These are phyloP conservation scores for Collybia nuda DNA, from an alignment of 768 basidiomycete species.

Conservation along the genomic window DNA sequence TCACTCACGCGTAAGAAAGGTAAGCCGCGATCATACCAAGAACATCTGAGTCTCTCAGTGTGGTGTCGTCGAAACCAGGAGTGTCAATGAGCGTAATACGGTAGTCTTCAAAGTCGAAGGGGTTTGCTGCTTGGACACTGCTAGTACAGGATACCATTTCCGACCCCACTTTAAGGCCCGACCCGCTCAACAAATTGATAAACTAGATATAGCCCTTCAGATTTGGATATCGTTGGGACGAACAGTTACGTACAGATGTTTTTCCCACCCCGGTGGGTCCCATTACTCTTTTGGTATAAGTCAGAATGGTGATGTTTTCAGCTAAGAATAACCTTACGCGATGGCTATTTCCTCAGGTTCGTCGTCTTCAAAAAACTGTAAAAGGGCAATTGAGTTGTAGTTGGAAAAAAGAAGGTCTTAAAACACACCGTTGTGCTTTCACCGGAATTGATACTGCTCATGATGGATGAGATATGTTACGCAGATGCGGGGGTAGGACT, in stretches of 20 bases:
- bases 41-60: slow-evolving; percentile 44
- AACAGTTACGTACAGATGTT: slow-evolving; percentile 22
- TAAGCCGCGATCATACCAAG: slow-evolving; percentile 49
- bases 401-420: not conserved
- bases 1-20: slow-evolving; percentile 30
- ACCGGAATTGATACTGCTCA: not conserved
- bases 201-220: slow-evolving; percentile 33
- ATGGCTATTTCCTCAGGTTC: slow-evolving; percentile 10
- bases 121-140: slow-evolving; percentile 38
- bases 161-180: slow-evolving; percentile 41
- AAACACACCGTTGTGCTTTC: not conserved
- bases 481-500: too few relatives aligned
- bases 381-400: not conserved
- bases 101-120: slow-evolving; percentile 42
- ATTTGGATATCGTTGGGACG: not conserved
- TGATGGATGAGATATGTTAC: too few relatives aligned
- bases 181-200: slow-evolving; percentile 53
- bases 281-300: slow-evolving; percentile 26
- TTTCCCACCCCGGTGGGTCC: slow-evolving; percentile 40
- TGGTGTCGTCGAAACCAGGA: slow-evolving; percentile 60
- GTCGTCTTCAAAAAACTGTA: not conserved
- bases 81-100: slow-evolving; percentile 53
- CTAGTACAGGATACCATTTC: slow-evolving; percentile 52
- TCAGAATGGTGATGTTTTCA: not conserved
- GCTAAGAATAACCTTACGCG: slow-evolving; percentile 4